Evolutionary conservation across 1,284 basidiomycete species (phyloP).

Genomic region (Ceratobasidium sp.): DNA sequence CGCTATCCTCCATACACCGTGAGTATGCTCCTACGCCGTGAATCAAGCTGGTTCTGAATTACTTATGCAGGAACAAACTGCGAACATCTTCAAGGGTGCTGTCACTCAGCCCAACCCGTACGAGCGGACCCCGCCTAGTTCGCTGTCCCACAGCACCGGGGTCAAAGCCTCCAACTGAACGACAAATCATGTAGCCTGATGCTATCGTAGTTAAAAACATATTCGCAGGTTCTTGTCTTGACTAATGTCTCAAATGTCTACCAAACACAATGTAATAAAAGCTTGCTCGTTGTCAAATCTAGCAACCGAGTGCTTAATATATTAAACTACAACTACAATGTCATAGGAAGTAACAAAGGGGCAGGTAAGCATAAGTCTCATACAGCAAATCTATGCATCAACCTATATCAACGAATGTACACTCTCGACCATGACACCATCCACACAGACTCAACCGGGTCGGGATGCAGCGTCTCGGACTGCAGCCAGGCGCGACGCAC

Average conservation of each 20-base stretch:
- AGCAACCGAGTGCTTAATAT: constrained; percentile 12
- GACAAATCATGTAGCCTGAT: neutral
- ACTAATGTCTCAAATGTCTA: neutral
- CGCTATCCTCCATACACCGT: constrained; percentile 47
- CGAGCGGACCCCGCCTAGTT: constrained; percentile 26
- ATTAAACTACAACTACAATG: constrained; percentile 46
- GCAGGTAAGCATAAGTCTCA: constrained; percentile 3
- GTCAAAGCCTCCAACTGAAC: constrained; percentile 14
- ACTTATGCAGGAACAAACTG: constrained; percentile 26
- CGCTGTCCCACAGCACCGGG: neutral
- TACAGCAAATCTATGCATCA: constrained; percentile 30
- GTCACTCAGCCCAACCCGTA: constrained; percentile 39
- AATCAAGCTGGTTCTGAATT: neutral
- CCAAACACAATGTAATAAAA: neutral
- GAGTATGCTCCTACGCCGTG: neutral
- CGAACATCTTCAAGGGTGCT: constrained; percentile 26
- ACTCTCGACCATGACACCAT: neutral
- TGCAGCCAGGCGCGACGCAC: constrained; percentile 38
- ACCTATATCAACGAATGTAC: constrained; percentile 10
- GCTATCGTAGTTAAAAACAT: neutral
- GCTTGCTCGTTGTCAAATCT: neutral
- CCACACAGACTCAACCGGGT: constrained; percentile 10
- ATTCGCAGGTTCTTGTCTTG: neutral
- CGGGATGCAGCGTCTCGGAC: constrained; percentile 38
- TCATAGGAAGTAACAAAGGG: constrained; percentile 25